Evolutionary conservation across 1,284 basidiomycete species (phyloP).

Genomic region (Limonomyces culmigenus): DNA sequence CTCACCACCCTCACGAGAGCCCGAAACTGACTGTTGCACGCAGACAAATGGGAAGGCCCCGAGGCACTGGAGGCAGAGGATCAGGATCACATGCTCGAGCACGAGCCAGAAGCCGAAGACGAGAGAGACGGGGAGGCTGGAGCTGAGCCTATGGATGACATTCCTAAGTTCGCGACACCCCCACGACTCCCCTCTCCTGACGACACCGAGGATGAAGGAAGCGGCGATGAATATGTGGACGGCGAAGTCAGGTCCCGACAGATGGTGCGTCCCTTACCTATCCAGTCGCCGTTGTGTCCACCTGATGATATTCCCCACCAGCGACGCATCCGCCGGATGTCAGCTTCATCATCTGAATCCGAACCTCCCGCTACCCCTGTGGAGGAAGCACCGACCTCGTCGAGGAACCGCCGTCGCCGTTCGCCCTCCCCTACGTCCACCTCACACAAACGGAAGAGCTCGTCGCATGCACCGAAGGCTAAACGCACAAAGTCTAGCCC

Average conservation of each 20-base stretch:
- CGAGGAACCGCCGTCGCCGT: neutral
- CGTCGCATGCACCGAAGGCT: constrained; percentile 9
- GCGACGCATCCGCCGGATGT: too few species aligned
- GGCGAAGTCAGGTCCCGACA: constrained; percentile 8
- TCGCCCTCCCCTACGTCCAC: constrained; percentile 5
- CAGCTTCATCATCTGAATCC: constrained; percentile 1
- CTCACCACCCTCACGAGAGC: too few species aligned
- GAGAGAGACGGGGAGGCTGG: too few species aligned
- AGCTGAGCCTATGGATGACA: too few species aligned
- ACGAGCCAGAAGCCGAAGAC: neutral
- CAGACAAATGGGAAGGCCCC: constrained; percentile 42
- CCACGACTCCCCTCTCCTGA: too few species aligned
- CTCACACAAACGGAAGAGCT: constrained; percentile 28
- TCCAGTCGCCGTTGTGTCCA: too few species aligned
- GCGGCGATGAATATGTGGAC: constrained; percentile 54
- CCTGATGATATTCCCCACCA: too few species aligned
- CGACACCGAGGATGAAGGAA: constrained; percentile 37
- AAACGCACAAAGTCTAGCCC: constrained; percentile 17
- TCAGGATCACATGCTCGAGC: neutral
- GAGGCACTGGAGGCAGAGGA: constrained; percentile 28
- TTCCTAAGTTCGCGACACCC: too few species aligned
- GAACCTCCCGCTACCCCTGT: too few species aligned
- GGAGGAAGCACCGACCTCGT: too few species aligned
- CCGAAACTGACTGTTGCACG: too few species aligned
- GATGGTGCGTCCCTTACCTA: too few species aligned